Evolutionary conservation across 257 asterid genomes (phyloP).

Genomic region (Catharanthus roseus): DNA sequence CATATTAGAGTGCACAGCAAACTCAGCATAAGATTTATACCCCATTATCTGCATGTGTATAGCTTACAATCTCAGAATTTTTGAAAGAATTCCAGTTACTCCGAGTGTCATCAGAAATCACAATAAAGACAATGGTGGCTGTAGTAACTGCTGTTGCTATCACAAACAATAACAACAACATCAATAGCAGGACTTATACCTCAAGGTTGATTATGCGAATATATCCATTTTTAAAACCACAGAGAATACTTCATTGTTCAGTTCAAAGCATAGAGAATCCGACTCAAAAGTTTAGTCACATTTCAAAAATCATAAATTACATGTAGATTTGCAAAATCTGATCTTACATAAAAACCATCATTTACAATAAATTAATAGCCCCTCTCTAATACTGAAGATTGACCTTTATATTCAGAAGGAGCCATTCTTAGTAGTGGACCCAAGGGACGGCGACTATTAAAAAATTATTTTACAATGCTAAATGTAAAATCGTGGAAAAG

Average conservation of each 20-base stretch:
- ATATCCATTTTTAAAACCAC: neutral
- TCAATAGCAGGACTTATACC: neutral
- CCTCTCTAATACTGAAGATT: too few species aligned
- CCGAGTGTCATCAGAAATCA: neutral
- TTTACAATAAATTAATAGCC: neutral
- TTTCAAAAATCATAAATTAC: neutral
- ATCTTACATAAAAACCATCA: neutral
- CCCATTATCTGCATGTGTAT: constrained; percentile 67
- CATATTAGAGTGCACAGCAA: constrained; percentile 74
- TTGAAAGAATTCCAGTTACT: neutral
- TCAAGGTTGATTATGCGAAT: neutral
- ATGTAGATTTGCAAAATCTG: neutral
- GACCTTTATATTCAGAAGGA: too few species aligned
- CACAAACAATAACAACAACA: too few species aligned
- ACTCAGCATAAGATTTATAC: constrained; percentile 64
- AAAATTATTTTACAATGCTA: too few species aligned
- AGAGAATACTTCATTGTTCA: neutral
- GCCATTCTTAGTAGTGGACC: too few species aligned
- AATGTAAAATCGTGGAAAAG: too few species aligned
- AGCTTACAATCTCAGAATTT: neutral
- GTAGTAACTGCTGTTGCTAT: neutral
- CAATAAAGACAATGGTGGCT: too few species aligned
- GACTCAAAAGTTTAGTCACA: neutral
- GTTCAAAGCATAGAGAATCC: neutral
- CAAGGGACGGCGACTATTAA: too few species aligned